Percentiles rank a stretch among this genome's conserved stretches.
phyloP scores from a whole-genome alignment of 2,329 filamentous ascomycete genomes.

The Fusarium papillatum region DNA sequence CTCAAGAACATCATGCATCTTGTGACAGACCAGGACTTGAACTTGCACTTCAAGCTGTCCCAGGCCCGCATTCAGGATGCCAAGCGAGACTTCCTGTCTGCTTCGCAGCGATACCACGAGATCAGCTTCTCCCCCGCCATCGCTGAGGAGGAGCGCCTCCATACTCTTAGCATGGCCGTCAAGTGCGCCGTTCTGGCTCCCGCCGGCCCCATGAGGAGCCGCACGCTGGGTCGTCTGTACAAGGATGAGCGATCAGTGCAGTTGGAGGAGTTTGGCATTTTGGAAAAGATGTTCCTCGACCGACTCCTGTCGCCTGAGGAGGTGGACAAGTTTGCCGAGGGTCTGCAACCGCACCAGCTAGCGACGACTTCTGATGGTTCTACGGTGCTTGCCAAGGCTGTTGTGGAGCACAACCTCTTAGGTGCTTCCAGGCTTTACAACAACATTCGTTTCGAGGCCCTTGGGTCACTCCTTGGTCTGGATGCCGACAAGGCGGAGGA shows the following conservation, averaged over 20 bases:
- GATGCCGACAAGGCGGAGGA: conserved; percentile 87
- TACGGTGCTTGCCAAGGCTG: conserved; percentile 92
- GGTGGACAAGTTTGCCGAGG: conserved; percentile 86
- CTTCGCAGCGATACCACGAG: conserved; percentile 88
- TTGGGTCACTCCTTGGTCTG: conserved; percentile 84
- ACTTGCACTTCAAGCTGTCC: conserved; percentile 89
- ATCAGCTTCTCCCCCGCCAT: conserved; percentile 84
- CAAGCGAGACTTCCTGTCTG: conserved; percentile 89
- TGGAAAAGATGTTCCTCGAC: conserved; percentile 98
- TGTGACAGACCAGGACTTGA: conserved; percentile 79
- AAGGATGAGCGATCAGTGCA: conserved; percentile 88
- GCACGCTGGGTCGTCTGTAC: conserved; percentile 86
- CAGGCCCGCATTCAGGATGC: conserved; percentile 95
- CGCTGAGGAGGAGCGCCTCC: conserved; percentile 88
- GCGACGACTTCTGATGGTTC: conserved; percentile 91
- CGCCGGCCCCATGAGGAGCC: conserved; percentile 86
- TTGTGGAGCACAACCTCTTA: conserved; percentile 96
- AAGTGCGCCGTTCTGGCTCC: conserved; percentile 94
- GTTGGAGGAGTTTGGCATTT: conserved; percentile 85
- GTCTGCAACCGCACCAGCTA: conserved; percentile 88
- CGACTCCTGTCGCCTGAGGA: conserved; percentile 85
- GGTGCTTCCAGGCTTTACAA: conserved; percentile 84
- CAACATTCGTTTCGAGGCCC: conserved; percentile 81
- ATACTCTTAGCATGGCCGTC: conserved; percentile 88
- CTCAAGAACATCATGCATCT: conserved; percentile 93